Conservation (phyloP, 345 rosid species). For the Sonneratia alba region DNA sequence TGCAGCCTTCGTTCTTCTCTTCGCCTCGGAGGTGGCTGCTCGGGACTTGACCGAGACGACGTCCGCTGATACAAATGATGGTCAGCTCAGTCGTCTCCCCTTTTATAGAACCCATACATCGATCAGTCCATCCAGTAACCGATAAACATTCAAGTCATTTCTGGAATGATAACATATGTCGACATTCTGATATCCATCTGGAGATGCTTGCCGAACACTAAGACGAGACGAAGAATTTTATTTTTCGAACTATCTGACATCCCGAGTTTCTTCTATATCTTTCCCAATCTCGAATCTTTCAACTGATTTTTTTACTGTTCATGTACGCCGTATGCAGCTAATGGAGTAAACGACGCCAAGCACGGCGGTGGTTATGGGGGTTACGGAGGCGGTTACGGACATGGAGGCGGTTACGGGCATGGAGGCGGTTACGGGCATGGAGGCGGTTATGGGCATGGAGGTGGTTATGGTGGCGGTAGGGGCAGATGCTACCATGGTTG, state of each 20-base stretch:
- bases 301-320: background rate
- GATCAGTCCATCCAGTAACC: background rate
- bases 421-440: background rate
- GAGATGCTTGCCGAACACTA: no score
- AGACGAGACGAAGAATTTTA: no score
- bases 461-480: background rate
- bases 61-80: conserved; percentile 2
- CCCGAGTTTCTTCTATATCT: no score
- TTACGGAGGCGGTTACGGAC: background rate
- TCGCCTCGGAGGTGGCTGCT: conserved; percentile 18
- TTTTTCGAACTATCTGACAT: no score
- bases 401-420: background rate
- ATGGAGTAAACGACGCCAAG: conserved; percentile 1
- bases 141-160: background rate
- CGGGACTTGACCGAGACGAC: conserved; percentile 19
- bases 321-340: background rate
- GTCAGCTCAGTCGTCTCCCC: background rate
- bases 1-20: conserved; percentile 11
- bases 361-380: background rate
- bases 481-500: conserved; percentile 2
- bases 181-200: background rate
- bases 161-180: background rate
- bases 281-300: no score
- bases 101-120: background rate
- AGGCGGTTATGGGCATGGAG: background rate